Evolutionary conservation across 257 asterid species (phyloP).

Genomic region (Paraleonurus japonicus): DNA sequence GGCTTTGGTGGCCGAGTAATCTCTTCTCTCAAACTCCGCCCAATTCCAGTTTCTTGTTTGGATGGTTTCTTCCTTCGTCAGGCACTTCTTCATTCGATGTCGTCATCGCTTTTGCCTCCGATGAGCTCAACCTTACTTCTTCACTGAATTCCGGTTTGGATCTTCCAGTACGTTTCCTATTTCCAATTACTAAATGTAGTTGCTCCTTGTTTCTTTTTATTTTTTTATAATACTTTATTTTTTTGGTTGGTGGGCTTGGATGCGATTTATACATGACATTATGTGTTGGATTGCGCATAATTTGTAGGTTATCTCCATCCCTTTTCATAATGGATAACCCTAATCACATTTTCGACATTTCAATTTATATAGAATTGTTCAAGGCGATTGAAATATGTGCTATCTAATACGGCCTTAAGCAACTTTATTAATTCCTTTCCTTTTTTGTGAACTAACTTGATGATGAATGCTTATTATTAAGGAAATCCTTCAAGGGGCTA

Average conservation of each 20-base stretch:
- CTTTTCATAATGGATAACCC: slow-evolving; percentile 19
- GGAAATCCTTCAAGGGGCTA: slow-evolving; percentile 57
- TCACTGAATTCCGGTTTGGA: slow-evolving; percentile 25
- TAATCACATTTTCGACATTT: slow-evolving; percentile 8
- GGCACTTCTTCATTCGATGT: slow-evolving; percentile 58
- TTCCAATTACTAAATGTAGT: neutral
- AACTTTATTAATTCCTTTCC: neutral
- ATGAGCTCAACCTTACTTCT: slow-evolving; percentile 40
- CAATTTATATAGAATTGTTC: neutral
- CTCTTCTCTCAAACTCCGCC: slow-evolving; percentile 43
- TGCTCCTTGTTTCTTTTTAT: neutral
- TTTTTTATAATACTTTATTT: neutral
- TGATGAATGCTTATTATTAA: slow-evolving; percentile 21
- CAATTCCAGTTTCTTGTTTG: slow-evolving; percentile 55
- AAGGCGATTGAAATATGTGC: neutral
- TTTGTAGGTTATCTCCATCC: neutral
- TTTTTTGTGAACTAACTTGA: slow-evolving; percentile 5
- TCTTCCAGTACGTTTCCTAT: slow-evolving; percentile 48
- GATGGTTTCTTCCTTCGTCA: slow-evolving; percentile 69
- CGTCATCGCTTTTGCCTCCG: slow-evolving; percentile 62
- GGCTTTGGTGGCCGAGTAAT: slow-evolving; percentile 93
- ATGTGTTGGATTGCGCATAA: slow-evolving; percentile 6
- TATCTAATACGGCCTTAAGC: neutral
- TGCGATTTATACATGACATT: neutral
- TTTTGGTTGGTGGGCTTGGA: slow-evolving; percentile 4